Evolutionary conservation across 2,329 filamentous ascomycete genomes (phyloP).

Genomic region (Pseudogymnoascus sp.): DNA sequence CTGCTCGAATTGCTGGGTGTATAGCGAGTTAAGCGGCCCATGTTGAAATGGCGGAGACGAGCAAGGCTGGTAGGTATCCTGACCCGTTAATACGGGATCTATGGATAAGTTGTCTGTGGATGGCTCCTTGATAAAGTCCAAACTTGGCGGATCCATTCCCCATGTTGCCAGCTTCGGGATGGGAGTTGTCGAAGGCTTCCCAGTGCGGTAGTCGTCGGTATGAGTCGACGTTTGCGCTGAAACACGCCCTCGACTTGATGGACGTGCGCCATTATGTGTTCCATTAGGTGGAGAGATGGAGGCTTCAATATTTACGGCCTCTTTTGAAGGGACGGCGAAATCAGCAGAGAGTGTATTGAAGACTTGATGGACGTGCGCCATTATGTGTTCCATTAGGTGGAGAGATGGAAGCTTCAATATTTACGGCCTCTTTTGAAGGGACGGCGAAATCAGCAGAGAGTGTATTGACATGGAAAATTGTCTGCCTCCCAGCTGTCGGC

Average conservation of each 20-base stretch:
- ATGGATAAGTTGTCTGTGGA: conserved; percentile 11
- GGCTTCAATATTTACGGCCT: neutral
- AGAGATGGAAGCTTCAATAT: neutral
- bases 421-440: neutral
- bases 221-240: neutral
- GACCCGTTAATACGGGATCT: conserved; percentile 16
- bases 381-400: neutral
- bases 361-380: neutral
- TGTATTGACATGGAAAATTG: conserved; percentile 1
- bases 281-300: neutral
- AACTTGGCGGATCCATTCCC: neutral
- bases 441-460: neutral
- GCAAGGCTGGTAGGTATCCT: neutral
- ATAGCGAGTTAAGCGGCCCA: neutral
- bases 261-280: neutral
- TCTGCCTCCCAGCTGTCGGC: conserved; percentile 13
- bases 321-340: neutral
- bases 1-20: conserved; percentile 16
- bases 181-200: neutral
- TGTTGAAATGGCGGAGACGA: conserved; percentile 11
- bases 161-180: neutral
- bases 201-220: neutral
- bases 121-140: neutral
- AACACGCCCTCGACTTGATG: neutral
- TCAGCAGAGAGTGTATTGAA: neutral